A percentile compares a stretch with the other conserved stretches of the same genome.
These are phyloP conservation scores for Syzygium grande DNA, from an alignment of 345 rosid genomes.

Conservation along the genomic window DNA sequence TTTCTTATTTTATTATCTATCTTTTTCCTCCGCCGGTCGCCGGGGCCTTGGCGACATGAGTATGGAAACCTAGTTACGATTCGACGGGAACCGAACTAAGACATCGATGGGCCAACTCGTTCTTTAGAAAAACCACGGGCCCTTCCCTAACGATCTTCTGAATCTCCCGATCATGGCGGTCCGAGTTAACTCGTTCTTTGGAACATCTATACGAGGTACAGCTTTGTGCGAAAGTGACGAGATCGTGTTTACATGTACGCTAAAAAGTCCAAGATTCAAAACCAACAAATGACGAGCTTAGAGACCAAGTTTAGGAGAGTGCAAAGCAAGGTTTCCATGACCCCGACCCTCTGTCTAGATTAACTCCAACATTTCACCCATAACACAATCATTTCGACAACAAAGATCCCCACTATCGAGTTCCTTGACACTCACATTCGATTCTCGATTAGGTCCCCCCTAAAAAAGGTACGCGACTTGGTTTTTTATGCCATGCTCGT, in stretches of 20 bases:
- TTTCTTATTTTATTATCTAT: not conserved
- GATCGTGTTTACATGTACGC: not conserved
- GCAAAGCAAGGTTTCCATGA: slow-evolving; percentile 19
- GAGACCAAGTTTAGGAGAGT: slow-evolving; percentile 17
- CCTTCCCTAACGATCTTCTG: not conserved
- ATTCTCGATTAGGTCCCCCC: not conserved
- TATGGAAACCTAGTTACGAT: not conserved
- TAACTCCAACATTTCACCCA: slow-evolving; percentile 14
- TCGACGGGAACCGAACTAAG: not conserved
- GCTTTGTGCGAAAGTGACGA: not conserved
- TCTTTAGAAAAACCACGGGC: not conserved
- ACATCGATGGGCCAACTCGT: not conserved
- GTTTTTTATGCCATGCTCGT: not conserved
- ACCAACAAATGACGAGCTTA: slow-evolving; percentile 4
- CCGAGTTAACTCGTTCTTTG: not conserved
- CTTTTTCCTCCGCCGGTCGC: not conserved
- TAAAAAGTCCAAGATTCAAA: not conserved
- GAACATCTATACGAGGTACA: not conserved
- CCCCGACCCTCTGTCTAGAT: slow-evolving; percentile 12
- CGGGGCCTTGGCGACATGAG: not conserved
- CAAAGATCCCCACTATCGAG: not conserved
- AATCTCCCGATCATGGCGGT: not conserved
- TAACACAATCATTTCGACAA: not conserved
- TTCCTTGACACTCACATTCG: not conserved
- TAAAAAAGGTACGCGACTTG: fast-evolving